These are phyloP conservation scores for Scorias spongiosa DNA, from an alignment of 2,329 filamentous ascomycete species.

Conservation along the genomic window DNA sequence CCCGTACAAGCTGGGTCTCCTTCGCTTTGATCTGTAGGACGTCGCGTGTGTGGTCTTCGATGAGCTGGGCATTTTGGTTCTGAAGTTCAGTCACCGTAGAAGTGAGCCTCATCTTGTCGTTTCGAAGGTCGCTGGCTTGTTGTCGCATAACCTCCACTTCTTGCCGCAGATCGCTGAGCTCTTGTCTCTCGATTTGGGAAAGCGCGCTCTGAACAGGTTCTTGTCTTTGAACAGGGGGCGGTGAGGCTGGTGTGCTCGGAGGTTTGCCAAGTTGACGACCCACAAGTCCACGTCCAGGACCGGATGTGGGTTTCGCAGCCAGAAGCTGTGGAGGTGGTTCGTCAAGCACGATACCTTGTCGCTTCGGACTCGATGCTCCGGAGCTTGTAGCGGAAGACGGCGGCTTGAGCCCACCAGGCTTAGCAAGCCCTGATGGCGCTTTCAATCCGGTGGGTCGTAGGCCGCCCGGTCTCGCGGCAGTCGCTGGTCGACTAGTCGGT, in stretches of 20 bases:
- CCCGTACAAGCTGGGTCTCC: conserved; percentile 88
- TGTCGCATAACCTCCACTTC: conserved; percentile 66
- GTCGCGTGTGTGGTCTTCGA: conserved; percentile 92
- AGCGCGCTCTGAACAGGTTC: conserved; percentile 32
- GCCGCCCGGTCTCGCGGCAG: conserved; percentile 23
- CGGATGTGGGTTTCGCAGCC: conserved; percentile 20
- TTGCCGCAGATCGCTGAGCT: conserved; percentile 73
- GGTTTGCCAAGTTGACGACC: conserved; percentile 75
- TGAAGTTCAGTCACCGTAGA: conserved; percentile 89
- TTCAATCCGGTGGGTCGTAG: conserved; percentile 23
- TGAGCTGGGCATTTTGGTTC: conserved; percentile 90
- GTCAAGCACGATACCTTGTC: conserved; percentile 13
- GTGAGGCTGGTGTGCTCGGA: conserved; percentile 28
- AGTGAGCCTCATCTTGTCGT: conserved; percentile 65
- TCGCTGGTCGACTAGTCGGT: conserved; percentile 38
- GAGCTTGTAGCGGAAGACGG: conserved; percentile 8
- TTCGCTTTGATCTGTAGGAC: conserved; percentile 96
- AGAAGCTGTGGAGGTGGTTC: conserved; percentile 8
- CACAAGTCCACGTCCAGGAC: conserved; percentile 55
- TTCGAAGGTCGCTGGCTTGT: conserved; percentile 64
- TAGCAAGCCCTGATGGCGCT: conserved; percentile 27
- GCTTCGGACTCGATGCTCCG: conserved; percentile 14
- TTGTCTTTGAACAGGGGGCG: conserved; percentile 46
- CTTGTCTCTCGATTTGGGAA: conserved; percentile 69
- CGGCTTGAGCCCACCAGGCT: conserved; percentile 25